These are phyloP conservation scores for Chlamydomonas eustigma DNA, from an alignment of 139 green algal species.

Conservation along the genomic window DNA sequence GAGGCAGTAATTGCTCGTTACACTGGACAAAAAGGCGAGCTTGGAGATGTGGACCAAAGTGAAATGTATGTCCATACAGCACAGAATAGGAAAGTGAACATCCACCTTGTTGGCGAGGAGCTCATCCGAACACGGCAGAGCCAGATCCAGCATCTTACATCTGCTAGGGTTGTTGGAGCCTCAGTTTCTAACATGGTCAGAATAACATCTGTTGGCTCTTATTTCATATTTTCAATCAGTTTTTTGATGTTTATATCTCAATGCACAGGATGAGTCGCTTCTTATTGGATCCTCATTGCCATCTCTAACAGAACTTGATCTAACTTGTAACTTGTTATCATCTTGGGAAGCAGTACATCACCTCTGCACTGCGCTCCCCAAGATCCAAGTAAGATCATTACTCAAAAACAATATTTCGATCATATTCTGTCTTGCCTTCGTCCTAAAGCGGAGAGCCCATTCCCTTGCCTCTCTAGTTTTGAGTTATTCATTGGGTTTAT, in stretches of 20 bases:
- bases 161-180: constrained; percentile 39
- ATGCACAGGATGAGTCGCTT: neutral
- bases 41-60: constrained; percentile 22
- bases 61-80: constrained; percentile 47
- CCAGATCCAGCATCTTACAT: constrained; percentile 33
- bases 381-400: constrained; percentile 23
- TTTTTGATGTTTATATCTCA: too few species aligned
- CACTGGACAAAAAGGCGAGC: constrained; percentile 35
- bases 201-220: neutral
- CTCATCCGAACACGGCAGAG: constrained; percentile 48
- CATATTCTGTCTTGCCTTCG: too few species aligned
- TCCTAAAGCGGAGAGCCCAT: too few species aligned
- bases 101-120: constrained; percentile 63
- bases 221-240: neutral
- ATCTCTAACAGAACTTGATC: constrained; percentile 59
- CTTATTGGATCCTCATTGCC: neutral
- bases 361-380: constrained; percentile 39
- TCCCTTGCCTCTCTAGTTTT: too few species aligned
- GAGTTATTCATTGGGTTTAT: neutral
- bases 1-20: constrained; percentile 57
- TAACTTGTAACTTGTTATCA: constrained; percentile 67
- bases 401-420: too few species aligned
- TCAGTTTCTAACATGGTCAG: constrained; percentile 46
- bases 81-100: constrained; percentile 33
- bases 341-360: constrained; percentile 45